Evolutionary conservation across 306 rosid species (phyloP), one percentile per base, ranked within the genome.

Genomic region (Rosa persica): DNA sequence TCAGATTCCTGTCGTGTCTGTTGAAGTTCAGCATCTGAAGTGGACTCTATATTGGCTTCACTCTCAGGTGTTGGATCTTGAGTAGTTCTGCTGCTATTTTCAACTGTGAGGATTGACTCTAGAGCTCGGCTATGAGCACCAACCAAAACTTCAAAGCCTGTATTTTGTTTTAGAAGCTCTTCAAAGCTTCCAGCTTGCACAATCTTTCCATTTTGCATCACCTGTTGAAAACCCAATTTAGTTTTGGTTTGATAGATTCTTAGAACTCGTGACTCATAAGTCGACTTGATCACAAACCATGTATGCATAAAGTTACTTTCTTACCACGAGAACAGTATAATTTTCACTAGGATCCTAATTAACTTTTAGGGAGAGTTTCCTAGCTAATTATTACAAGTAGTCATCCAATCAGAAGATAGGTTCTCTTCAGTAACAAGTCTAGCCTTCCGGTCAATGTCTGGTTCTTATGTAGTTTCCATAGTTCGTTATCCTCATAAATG

Each of bases 61-160:
- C 72, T 78, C 65, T 86, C 90, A 4, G 81, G 67, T 74, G 83
- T 78, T 48, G 79, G 70, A 79, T 79, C 80, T 77, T 81, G 70
- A 30, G 84, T 36, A 82, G 80, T 70, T 84, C 81, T 81, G 70
- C 88, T 88, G 64, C 92, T 82, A 57, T 88, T 92, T 85, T 89
- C 93, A 74, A 85, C 90, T 54, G 74, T 78, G 36, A 91, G 79
- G 85, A 95, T 86, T 34, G 97, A 91, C 57, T 91, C 93, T 51
- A 95, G 83, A 72, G 98, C 98, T 84, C 89, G 85, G 81, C 91
- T 88, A 83, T 95, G 98, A 62, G 98, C 98, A 39, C 98, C 98
- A 44, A 95, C 98, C 81, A 95, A 82, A 79, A 84, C 64, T 69
- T 95, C 98, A 86, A 95, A 95, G 73, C 98, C 98, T 82, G 88